Base-by-base conservation (phyloP, 257 asterid genomes). In the Primulina eburnea region DNA sequence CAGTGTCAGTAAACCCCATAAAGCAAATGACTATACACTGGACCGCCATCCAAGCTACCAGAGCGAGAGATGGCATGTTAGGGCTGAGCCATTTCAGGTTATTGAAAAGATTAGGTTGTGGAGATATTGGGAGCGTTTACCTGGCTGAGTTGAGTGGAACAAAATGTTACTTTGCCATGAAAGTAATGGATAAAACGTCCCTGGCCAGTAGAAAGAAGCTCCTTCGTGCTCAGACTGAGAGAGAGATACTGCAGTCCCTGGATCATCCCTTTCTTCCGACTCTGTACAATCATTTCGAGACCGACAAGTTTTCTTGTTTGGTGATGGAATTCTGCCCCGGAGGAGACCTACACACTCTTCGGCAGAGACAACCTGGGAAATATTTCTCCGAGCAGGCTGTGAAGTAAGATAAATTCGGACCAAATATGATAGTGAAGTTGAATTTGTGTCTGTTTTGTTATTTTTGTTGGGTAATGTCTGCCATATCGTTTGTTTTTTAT, bases 201-300 rank as follows among this genome's bases (percentile, higher is more conserved):
- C 70, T 83, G 62, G 85, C 84, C 12, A 71, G 84, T 20, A 84
- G 86, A 11, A 83, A 83, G 84, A 83, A 83, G 82, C 88, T 83
- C 70, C 77, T 83, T 60, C 88, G 88, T 63, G 84, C 88, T 37
- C 88, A 83, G 74, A 79, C 86, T 10, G 88, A 83, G 72, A 64
- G 88, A 65, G 88, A 81, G 71, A 83, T 83, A 71, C 62, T 83
- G 14, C 84, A 81, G 70, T 83, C 86, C 30, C 73, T 83, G 20
- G 88, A 83, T 66, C 88, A 83, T 61, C 88, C 88, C n/a, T 83
- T 83, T 74, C 84, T 83, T 71, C 88, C 88, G 5, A 80, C 86
- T 11, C 82, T 83, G 17, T 81, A 81, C 74, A 18, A 70, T 59
- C 85, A 83, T 76, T 82, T 82, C 16, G 86, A 82, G 73, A 82